Evolutionary conservation across 2,329 filamentous ascomycete species (phyloP).

Genomic region (Elsinoe australis): DNA sequence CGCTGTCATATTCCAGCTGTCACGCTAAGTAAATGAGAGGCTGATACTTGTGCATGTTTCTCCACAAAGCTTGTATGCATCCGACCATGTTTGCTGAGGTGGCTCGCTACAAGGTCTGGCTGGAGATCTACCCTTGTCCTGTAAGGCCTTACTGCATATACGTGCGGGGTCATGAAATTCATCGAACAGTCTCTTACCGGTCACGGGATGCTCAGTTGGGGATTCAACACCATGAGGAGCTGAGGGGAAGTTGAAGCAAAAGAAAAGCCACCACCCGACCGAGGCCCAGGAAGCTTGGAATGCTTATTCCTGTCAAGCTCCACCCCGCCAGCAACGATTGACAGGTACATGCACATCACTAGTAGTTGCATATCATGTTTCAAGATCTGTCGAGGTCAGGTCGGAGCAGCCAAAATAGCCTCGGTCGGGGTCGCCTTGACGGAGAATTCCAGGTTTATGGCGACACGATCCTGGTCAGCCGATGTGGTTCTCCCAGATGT

Average conservation of each 20-base stretch:
- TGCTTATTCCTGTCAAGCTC: conserved; percentile 14
- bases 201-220: background rate
- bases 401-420: too few species aligned
- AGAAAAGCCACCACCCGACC: background rate
- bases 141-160: background rate
- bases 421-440: too few species aligned
- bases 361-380: too few species aligned
- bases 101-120: background rate
- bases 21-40: conserved; percentile 8
- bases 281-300: conserved; percentile 11
- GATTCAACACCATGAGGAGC: background rate
- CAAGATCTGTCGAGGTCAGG: too few species aligned
- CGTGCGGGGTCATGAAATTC: too few species aligned
- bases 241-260: background rate
- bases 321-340: conserved; percentile 1
- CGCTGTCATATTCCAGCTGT: background rate
- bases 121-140: background rate
- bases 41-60: background rate
- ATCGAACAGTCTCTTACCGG: too few species aligned
- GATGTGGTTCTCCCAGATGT: too few species aligned
- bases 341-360: too few species aligned
- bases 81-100: background rate
- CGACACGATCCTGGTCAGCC: too few species aligned
- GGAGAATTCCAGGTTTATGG: too few species aligned
- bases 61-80: conserved; percentile 8